Percentiles rank a stretch among this genome's conserved stretches.
Evolutionary conservation across 169 alveolate species (phyloP).

Genomic region (Amoebophrya sp.): DNA sequence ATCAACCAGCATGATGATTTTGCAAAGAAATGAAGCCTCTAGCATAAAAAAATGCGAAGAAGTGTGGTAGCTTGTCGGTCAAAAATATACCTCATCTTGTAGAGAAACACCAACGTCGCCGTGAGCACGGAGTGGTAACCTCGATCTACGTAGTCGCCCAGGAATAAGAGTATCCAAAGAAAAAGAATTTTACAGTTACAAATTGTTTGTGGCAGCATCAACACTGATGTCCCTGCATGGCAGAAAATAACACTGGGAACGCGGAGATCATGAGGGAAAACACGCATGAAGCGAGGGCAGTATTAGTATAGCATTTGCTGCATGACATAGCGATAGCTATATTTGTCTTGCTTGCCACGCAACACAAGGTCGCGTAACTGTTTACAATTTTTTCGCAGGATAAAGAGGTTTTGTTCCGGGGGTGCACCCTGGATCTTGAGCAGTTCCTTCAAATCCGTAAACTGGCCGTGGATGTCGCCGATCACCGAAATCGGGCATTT

Average conservation of each 20-base stretch:
- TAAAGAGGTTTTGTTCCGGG: not conserved
- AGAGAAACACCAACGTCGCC: constrained; percentile 84
- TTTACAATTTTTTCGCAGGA: not conserved
- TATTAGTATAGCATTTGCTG: not conserved
- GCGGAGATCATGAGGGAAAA: too few relatives aligned
- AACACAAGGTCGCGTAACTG: not conserved
- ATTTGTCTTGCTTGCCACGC: not conserved
- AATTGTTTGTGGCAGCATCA: not conserved
- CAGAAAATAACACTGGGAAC: not conserved
- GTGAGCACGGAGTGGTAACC: constrained; percentile 96
- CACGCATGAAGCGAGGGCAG: not conserved
- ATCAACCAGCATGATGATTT: too few relatives aligned
- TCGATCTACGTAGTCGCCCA: constrained; percentile 99
- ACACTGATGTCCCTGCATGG: not conserved
- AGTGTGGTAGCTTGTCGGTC: too few relatives aligned
- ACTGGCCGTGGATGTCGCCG: constrained; percentile 97
- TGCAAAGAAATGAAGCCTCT: too few relatives aligned
- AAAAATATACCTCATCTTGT: constrained; percentile 85
- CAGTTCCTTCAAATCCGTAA: constrained; percentile 88
- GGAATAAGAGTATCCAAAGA: constrained; percentile 87
- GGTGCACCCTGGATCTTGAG: constrained; percentile 60
- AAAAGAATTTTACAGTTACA: not conserved
- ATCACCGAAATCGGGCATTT: constrained; percentile 86
- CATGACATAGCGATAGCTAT: not conserved
- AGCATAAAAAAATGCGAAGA: too few relatives aligned